Conservation (phyloP, 768 basidiomycete genomes). For the Rhodotorula graminis region DNA sequence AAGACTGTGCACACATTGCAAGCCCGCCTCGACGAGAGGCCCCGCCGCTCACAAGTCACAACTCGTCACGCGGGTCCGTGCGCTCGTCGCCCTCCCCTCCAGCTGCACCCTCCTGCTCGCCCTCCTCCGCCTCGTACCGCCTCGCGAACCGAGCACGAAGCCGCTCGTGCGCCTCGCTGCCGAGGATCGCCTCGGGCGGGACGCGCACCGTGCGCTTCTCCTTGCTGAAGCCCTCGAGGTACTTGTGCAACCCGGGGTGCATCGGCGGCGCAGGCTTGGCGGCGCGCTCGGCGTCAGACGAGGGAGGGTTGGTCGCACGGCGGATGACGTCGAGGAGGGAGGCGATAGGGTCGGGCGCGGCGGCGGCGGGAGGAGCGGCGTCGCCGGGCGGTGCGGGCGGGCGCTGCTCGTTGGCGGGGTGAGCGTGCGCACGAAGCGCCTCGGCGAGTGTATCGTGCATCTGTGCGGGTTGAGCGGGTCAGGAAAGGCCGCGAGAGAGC, state of each 20-base stretch:
- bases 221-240: constrained; percentile 1
- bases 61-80: not conserved
- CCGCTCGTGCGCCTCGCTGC: constrained; percentile 24
- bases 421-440: not conserved
- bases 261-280: not conserved
- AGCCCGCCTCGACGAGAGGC: no score
- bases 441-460: constrained; percentile 9
- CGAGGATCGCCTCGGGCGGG: not conserved
- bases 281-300: not conserved
- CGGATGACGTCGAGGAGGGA: constrained; percentile 1
- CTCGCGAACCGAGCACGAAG: constrained; percentile 11
- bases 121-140: constrained; percentile 15
- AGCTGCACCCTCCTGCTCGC: not conserved
- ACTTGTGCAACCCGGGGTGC: not conserved
- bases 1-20: no score
- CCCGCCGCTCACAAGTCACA: not conserved
- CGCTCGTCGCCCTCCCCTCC: not conserved
- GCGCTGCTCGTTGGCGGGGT: not conserved
- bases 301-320: not conserved
- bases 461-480: not conserved
- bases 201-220: constrained; percentile 9
- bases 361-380: not conserved
- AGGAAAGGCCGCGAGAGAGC: not conserved
- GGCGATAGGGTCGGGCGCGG: not conserved
- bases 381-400: no score